phyloP scores from a whole-genome alignment of 2,329 filamentous ascomycete genomes.

The Cyphellophora attinorum region DNA sequence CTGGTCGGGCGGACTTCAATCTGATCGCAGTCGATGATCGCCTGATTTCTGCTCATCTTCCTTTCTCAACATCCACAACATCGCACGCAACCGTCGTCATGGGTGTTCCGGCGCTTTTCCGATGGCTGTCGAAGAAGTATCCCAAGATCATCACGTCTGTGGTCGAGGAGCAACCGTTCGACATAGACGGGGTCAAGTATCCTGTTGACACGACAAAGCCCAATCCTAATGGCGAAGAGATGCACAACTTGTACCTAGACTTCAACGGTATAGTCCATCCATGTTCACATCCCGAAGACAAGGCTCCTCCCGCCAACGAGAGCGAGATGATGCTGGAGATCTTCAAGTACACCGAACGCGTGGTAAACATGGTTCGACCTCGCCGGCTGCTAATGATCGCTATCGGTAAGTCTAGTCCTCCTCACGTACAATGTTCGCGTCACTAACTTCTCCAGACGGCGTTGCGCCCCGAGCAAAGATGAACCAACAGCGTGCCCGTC shows the following conservation, averaged over 20 bases:
- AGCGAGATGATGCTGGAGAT: slow-evolving; percentile 99
- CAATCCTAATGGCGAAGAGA: slow-evolving; percentile 95
- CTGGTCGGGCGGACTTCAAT: too few species aligned
- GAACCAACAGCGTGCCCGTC: slow-evolving; percentile 96
- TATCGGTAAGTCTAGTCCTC: slow-evolving; percentile 53
- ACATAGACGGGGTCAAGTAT: slow-evolving; percentile 73
- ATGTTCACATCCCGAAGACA: slow-evolving; percentile 93
- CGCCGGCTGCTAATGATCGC: slow-evolving; percentile 96
- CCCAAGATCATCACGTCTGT: slow-evolving; percentile 94
- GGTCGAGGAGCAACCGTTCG: slow-evolving; percentile 71
- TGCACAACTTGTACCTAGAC: slow-evolving; percentile 95
- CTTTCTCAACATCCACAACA: background rate
- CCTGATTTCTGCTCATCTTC: slow-evolving; percentile 1
- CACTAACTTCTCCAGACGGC: slow-evolving; percentile 62
- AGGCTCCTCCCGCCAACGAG: slow-evolving; percentile 81
- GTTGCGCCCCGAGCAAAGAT: slow-evolving; percentile 97
- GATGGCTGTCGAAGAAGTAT: slow-evolving; percentile 95
- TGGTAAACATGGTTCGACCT: slow-evolving; percentile 96
- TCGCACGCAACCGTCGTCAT: slow-evolving; percentile 37
- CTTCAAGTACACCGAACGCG: slow-evolving; percentile 96
- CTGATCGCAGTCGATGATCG: background rate
- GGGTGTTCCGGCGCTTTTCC: slow-evolving; percentile 91
- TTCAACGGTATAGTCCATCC: slow-evolving; percentile 99
- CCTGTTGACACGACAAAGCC: slow-evolving; percentile 75
- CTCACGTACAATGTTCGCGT: slow-evolving; percentile 3